Evolutionary conservation across 768 basidiomycete genomes (phyloP).

Genomic region (Megacollybia marginata): DNA sequence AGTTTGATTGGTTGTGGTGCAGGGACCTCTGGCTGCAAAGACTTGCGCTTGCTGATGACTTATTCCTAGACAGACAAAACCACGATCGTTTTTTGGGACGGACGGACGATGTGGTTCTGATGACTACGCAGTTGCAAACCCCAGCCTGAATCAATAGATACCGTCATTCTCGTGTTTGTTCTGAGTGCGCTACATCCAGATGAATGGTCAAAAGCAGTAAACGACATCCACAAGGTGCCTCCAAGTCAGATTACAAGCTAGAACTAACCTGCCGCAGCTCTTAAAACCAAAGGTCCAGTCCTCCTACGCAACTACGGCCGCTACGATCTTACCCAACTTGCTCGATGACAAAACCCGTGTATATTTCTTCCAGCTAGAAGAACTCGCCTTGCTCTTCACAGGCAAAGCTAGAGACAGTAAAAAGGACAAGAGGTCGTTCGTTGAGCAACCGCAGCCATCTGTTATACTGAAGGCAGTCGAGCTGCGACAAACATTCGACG

Average conservation of each 20-base stretch:
- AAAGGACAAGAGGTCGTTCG: no score
- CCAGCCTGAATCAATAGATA: slow-evolving; percentile 74
- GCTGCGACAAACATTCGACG: no score
- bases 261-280: slow-evolving; percentile 24
- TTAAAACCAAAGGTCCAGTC: slow-evolving; percentile 85
- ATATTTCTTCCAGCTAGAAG: slow-evolving; percentile 90
- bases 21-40: no score
- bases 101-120: no score
- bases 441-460: no score
- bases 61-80: no score
- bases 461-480: no score
- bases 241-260: no score
- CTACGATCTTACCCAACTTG: slow-evolving; percentile 90
- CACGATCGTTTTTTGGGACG: no score
- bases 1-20: no score
- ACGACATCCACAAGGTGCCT: slow-evolving; percentile 67
- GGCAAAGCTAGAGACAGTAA: slow-evolving; percentile 43
- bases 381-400: slow-evolving; percentile 74
- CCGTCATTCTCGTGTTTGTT: slow-evolving; percentile 92
- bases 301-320: slow-evolving; percentile 93
- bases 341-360: slow-evolving; percentile 96
- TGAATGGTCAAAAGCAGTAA: slow-evolving; percentile 82
- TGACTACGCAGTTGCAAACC: no score
- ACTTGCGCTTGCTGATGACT: no score
- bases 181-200: slow-evolving; percentile 87